phyloP scores from a whole-genome alignment of 768 basidiomycete species.

The Tephrocybe sp. region DNA sequence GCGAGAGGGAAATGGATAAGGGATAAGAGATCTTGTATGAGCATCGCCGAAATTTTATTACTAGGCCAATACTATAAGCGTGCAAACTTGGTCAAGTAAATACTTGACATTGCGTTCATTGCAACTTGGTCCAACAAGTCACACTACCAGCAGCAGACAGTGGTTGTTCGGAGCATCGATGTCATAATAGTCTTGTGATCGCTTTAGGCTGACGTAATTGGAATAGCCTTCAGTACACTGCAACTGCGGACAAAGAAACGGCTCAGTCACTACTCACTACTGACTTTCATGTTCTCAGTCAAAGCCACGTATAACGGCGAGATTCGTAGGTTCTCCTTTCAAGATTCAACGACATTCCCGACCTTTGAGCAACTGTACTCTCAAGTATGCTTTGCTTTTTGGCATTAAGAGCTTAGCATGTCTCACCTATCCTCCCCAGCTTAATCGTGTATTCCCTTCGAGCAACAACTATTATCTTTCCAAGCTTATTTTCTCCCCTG shows the following conservation, averaged over 20 bases:
- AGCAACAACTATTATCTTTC: conserved; percentile 59
- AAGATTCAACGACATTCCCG: conserved; percentile 53
- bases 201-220: conserved; percentile 17
- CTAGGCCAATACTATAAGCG: no score
- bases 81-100: no score
- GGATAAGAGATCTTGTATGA: no score
- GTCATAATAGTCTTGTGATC: no score
- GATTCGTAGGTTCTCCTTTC: conserved; percentile 65
- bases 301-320: conserved; percentile 76
- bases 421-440: conserved; percentile 38
- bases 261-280: conserved; percentile 10
- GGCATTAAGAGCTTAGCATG: no score
- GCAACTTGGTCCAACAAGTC: no score
- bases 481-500: conserved; percentile 67
- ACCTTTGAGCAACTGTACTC: conserved; percentile 56
- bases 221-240: not conserved
- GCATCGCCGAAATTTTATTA: no score
- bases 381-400: no score
- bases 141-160: no score
- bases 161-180: no score
- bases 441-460: conserved; percentile 68
- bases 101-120: no score
- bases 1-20: no score
- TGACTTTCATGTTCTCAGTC: conserved; percentile 59
- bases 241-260: not conserved